Evolutionary conservation across 371 early-diverging fungal species (phyloP), one percentile per base, ranked within the genome.

Genomic region (Entomophthora muscae): DNA sequence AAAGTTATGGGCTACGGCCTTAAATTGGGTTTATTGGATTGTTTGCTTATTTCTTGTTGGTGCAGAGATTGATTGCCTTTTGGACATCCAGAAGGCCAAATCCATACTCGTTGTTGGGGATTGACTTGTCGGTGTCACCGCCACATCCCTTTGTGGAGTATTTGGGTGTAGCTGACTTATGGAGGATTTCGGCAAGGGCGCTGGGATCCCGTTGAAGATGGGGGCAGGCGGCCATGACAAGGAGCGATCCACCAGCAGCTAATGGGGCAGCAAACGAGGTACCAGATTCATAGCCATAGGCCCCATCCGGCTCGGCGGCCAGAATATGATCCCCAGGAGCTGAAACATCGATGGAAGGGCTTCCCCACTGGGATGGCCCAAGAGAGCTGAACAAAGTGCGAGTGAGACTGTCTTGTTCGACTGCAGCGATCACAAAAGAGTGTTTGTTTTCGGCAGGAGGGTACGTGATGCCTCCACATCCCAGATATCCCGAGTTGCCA

Each of bases 31-130:
- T n/a, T n/a, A n/a, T n/a, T n/a, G n/a, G n/a, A n/a, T n/a, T n/a
- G n/a, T n/a, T n/a, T n/a, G n/a, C n/a, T n/a, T n/a, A n/a, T n/a
- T n/a, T n/a, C n/a, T n/a, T n/a, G n/a, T n/a, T n/a, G n/a, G n/a
- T n/a, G 55, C 55, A 54, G 13, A 13, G 23, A 12, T 54, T 23
- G 3, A 57, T 3, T 12, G 57, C 57, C 57, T 57, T 57, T 12
- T 3, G 29, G 2, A 57, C 57, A 22, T 57, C 31, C 17, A 57
- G 26, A 3, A 57, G 2, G 13, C 57, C 57, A 22, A 29, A 57
- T 2, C 57, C 57, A 57, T 57, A 57, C 22, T 57, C 57, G 30
- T 57, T 57, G 22, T 57, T 57, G 30, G 57, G 57, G 30, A 28
- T 28, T 12, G 57, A 57, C 10, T 3, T 10, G 30, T 3, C 3